These are phyloP conservation scores for Botrytis porri DNA, from an alignment of 2,329 filamentous ascomycete genomes.

Conservation along the genomic window DNA sequence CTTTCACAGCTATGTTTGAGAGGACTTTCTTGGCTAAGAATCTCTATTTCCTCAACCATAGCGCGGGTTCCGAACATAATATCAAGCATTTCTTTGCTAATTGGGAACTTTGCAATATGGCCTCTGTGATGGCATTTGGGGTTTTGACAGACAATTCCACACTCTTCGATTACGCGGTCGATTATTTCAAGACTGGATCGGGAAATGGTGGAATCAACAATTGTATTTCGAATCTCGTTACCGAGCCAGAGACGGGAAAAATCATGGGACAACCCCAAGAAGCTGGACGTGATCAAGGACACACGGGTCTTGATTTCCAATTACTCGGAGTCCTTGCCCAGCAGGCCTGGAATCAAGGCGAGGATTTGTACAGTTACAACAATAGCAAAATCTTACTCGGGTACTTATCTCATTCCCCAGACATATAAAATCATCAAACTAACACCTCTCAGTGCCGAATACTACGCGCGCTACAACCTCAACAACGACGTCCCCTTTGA, in stretches of 20 bases:
- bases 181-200: constrained; percentile 4
- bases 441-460: background rate
- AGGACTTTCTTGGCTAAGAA: background rate
- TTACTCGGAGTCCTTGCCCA: background rate
- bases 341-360: background rate
- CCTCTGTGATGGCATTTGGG: background rate
- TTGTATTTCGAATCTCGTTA: background rate
- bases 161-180: background rate
- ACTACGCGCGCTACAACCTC: background rate
- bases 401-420: background rate
- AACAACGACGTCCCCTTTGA: background rate
- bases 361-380: background rate
- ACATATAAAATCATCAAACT: background rate
- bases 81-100: background rate
- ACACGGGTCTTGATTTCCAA: background rate
- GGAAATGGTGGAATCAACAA: constrained; percentile 4
- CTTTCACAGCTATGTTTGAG: background rate
- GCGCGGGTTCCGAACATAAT: background rate
- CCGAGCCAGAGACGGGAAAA: background rate
- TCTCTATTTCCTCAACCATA: background rate
- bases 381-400: background rate
- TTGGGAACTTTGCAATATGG: background rate
- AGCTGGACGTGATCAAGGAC: background rate
- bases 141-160: background rate
- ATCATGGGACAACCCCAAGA: background rate